phyloP scores from a whole-genome alignment of 306 rosid species.

The Glycine soja region DNA sequence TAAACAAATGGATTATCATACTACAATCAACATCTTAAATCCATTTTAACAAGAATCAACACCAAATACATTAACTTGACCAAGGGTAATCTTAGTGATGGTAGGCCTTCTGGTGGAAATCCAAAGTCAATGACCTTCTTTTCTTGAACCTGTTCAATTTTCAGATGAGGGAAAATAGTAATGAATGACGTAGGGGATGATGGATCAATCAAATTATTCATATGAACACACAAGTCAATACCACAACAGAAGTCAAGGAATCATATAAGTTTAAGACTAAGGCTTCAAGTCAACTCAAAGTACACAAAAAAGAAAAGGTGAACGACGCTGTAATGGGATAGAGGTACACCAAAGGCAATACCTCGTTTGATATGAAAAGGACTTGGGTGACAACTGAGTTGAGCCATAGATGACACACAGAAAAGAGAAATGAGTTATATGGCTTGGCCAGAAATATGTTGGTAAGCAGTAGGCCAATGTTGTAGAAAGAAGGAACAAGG shows the following conservation, averaged over 20 bases:
- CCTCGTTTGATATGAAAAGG: background rate
- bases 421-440: background rate
- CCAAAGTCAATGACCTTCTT: no score
- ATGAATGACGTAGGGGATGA: constrained; percentile 25
- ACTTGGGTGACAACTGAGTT: background rate
- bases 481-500: background rate
- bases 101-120: no score
- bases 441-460: background rate
- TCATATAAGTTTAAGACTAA: background rate
- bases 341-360: constrained; percentile 5
- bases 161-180: constrained; percentile 33
- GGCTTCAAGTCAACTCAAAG: background rate
- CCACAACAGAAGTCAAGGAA: background rate
- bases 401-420: background rate
- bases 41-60: constrained; percentile 13
- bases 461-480: background rate
- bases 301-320: background rate
- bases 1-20: constrained; percentile 29
- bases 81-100: no score
- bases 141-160: constrained; percentile 84
- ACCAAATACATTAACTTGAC: constrained; percentile 12
- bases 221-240: background rate
- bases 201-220: constrained; percentile 12
- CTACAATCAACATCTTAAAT: constrained; percentile 27
- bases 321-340: constrained; percentile 1